Evolutionary conservation across 108 stramenopile genomes (phyloP), one percentile per base, ranked within the genome.

Genomic region (Cyclotella choctawhatcheeana): DNA sequence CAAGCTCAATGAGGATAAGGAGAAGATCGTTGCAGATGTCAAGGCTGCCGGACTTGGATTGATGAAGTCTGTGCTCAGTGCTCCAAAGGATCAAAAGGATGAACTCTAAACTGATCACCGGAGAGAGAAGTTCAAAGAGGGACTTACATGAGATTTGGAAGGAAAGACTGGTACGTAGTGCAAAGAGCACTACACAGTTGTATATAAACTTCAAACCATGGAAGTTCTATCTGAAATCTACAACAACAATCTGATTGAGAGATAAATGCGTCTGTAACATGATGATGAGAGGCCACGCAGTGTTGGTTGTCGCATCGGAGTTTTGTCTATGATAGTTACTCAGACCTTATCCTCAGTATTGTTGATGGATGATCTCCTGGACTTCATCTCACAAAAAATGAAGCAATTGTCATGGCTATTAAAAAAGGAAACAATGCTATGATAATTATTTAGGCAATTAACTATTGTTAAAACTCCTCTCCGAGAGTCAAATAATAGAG

Each of bases 21-120:
- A 93, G 27, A 87, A 66, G 47, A 82, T 69, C 24, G 74, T 90
- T 33, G 91, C 79, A 34, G 87, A 79, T 21, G 85, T 95, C 68
- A 95, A 95, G 89, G 77, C 68, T 32, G 80, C 90, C 48, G 94
- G 94, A 30, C 86, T 95, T 66, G 91, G 91, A 16, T 71, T 95
- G 53, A 89, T 93, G 91, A 95, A 95, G 89, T 61, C 89, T 52
- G 94, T 95, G 13, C 12, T 40, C 79, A 88, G 84, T 78, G 77
- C 70, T 61, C 78, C 71, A 66, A 64, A 77, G 63, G 26, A 10
- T 44, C 54, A 12, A 13, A 69, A 56, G 25, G 67, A 69, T 56
- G 67, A 69, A 29, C 33, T 69, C 24, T 69, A 56, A 31, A n/a
- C 17, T 48, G 47, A 8, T 8, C 12, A 40, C 12, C 37, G 37